These are phyloP conservation scores for Lagenaria siceraria DNA, from an alignment of 306 rosid genomes.

Conservation along the genomic window DNA sequence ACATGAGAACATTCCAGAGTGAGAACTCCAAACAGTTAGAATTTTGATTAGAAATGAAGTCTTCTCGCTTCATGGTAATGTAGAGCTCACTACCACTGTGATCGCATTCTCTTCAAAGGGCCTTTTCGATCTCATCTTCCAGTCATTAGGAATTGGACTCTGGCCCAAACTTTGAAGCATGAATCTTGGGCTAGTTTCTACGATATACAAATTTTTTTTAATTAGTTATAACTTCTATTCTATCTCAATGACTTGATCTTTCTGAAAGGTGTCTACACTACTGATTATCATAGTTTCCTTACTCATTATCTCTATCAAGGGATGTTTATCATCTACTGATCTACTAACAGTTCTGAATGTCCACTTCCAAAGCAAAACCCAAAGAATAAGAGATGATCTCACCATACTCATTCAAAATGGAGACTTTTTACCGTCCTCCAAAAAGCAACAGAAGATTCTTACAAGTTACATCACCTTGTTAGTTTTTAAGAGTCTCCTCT, in stretches of 20 bases:
- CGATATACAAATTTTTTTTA: neutral
- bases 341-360: neutral
- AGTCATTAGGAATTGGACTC: neutral
- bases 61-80: neutral
- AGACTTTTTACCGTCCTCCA: neutral
- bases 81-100: neutral
- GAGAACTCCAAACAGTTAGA: neutral
- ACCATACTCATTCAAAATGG: neutral
- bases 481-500: neutral
- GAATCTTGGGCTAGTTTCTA: neutral
- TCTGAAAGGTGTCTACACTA: neutral
- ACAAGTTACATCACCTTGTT: neutral
- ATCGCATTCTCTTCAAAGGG: neutral
- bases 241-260: neutral
- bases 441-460: neutral
- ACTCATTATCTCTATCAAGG: neutral
- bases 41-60: neutral
- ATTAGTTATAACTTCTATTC: neutral
- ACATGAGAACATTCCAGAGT: neutral
- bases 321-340: neutral
- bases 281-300: neutral
- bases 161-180: neutral
- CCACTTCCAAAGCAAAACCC: neutral
- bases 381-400: neutral
- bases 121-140: neutral